Base-by-base conservation (phyloP, 2,329 filamentous ascomycete genomes). In the Rasamsonia emersonii region DNA sequence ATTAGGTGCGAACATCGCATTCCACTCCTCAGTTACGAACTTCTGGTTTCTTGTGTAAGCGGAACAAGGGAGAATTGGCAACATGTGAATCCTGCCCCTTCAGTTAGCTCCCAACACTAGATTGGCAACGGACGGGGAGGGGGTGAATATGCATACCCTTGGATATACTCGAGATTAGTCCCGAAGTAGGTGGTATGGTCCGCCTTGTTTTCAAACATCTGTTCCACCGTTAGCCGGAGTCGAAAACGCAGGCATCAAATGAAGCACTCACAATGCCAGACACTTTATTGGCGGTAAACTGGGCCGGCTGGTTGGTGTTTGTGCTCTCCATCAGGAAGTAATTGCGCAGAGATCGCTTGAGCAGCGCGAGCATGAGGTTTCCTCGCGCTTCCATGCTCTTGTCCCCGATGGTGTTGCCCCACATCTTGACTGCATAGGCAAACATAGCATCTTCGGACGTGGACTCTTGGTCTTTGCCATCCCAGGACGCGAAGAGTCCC, bases 171-270 rank as follows among this genome's bases (percentile, higher is more conserved):
- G 9, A 75, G 70, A 36, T 79, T 75, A 30, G 64, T 56, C 27
- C 85, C 84, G 49, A 95, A 95, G 61, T 86, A 95, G 1, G 89
- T 95, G 3, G 82, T 81, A 58, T 95, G 86, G 55, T 96, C 85
- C 33, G 86, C 73, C 62, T 96, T 96, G 66, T 95, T 95, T 61
- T 96, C 89, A 49, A 95, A 96, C 6, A 93, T 54, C 61, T 67
- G 34, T 15, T 14, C 8, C n/a, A 15, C 5, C 5, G 18, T 37
- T 26, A 36, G 42, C 79, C 79, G 4, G 75, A 75, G 15, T 17
- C 17, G 9, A 10, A 10, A 13, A 13, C 15, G 29, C 2, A 70
- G 68, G 21, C 71, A 29, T 38, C 9, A 34, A 37, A 31, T 2
- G n/a, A 5, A 5, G 16, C 7, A 56, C 60, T 50, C 48, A 64